Percentiles rank a stretch among this genome's conserved stretches.
Evolutionary conservation across 1,284 basidiomycete genomes (phyloP).

Genomic region (Coriolopsis trogii): DNA sequence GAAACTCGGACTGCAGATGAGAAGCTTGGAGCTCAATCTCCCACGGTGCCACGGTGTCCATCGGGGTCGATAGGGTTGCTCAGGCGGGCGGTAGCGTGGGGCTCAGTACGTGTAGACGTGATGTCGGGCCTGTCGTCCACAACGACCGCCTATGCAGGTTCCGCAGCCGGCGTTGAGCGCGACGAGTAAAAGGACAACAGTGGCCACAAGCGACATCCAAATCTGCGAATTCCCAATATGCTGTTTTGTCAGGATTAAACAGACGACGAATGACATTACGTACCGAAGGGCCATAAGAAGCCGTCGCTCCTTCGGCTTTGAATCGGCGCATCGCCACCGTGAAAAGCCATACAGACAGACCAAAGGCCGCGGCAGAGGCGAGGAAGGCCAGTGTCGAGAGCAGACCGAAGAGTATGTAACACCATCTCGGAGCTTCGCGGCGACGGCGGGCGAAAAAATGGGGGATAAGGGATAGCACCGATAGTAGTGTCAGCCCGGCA

Average conservation of each 20-base stretch:
- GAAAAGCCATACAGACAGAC: conserved; percentile 31
- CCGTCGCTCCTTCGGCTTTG: conserved; percentile 24
- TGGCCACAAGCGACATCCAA: conserved; percentile 36
- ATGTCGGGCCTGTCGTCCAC: conserved; percentile 24
- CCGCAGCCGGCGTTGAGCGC: conserved; percentile 35
- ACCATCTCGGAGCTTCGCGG: conserved; percentile 26
- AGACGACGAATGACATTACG: conserved; percentile 8
- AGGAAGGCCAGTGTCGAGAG: conserved; percentile 30
- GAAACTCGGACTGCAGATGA: no score
- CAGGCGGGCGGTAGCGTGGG: no score
- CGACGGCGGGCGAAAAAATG: conserved; percentile 25
- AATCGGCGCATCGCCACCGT: conserved; percentile 27
- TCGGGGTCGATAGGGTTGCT: no score
- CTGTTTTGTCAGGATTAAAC: background rate
- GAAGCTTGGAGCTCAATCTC: no score
- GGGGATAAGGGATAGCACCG: conserved; percentile 28
- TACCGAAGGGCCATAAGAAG: conserved; percentile 33
- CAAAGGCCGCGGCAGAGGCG: conserved; percentile 29
- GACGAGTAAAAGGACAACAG: conserved; percentile 26
- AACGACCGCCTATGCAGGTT: conserved; percentile 31
- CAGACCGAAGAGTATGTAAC: conserved; percentile 28
- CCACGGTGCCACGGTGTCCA: no score
- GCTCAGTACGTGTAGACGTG: conserved; percentile 22
- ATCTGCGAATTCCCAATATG: no score
- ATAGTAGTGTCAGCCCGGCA: conserved; percentile 28